Evolutionary conservation across 495 filamentous ascomycete species (phyloP).

Genomic region (Talaromyces trachyspermus): DNA sequence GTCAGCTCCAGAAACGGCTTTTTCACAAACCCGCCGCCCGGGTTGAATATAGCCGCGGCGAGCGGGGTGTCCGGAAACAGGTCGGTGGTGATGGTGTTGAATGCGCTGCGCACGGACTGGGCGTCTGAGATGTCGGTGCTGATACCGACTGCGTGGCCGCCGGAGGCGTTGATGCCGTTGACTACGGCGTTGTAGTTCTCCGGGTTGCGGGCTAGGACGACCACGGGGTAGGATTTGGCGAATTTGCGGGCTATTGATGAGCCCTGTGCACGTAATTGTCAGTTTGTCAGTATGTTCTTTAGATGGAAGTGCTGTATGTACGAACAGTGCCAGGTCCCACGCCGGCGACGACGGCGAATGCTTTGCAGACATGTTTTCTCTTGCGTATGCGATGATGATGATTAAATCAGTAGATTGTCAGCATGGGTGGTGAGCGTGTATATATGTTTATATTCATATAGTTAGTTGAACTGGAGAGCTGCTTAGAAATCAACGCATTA

Average conservation of each 20-base stretch:
- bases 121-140: conserved; percentile 62
- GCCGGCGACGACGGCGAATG: conserved; percentile 65
- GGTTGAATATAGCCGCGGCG: conserved; percentile 80
- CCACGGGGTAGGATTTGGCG: conserved; percentile 65
- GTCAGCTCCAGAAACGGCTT: conserved; percentile 79
- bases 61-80: conserved; percentile 32
- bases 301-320: conserved; percentile 12
- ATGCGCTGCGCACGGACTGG: conserved; percentile 55
- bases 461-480: too few species aligned
- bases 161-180: conserved; percentile 59
- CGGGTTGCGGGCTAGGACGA: conserved; percentile 64
- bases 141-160: conserved; percentile 71
- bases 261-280: too few species aligned
- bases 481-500: too few species aligned
- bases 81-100: conserved; percentile 57
- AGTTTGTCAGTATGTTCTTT: too few species aligned
- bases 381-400: too few species aligned
- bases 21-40: conserved; percentile 56
- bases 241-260: conserved; percentile 59
- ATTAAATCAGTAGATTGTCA: too few species aligned
- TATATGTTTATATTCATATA: too few species aligned
- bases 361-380: conserved; percentile 12
- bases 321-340: conserved; percentile 64
- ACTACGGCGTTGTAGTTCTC: conserved; percentile 61
- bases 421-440: background rate